Percentiles rank a stretch among this genome's conserved stretches.
Conservation (phyloP, 1,139 yeast species). For the Candida anutae region DNA sequence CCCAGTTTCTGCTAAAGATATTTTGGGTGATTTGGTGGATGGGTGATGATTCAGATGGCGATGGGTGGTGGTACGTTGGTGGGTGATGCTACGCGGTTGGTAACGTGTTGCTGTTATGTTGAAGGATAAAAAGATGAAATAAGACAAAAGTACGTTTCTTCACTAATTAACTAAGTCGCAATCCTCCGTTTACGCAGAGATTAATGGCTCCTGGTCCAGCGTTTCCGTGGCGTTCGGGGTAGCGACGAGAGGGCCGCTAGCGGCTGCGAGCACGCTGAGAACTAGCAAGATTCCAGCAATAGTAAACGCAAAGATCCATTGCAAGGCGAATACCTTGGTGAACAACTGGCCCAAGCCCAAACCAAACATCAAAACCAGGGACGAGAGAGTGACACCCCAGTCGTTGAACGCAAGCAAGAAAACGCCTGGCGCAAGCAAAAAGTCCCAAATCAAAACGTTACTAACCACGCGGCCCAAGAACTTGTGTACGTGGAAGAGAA, state of each 20-base stretch:
- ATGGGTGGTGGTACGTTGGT: no score
- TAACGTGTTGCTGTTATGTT: no score
- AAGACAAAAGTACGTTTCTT: no score
- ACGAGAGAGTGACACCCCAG: conserved; percentile 61
- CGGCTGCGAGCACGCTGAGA: conserved; percentile 37
- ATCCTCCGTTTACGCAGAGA: no score
- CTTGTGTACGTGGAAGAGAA: conserved; percentile 48
- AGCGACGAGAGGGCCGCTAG: conserved; percentile 12
- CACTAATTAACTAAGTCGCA: no score
- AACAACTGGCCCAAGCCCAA: conserved; percentile 64
- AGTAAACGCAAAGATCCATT: conserved; percentile 75
- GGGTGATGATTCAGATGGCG: no score
- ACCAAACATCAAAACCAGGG: conserved; percentile 52
- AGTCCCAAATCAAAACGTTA: conserved; percentile 72
- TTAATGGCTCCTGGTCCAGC: conserved; percentile 6
- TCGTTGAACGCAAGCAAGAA: conserved; percentile 56
- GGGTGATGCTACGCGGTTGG: no score
- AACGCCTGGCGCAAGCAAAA: conserved; percentile 55
- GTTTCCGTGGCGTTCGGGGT: conserved; percentile 1
- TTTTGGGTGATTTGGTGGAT: no score
- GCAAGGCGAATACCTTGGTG: conserved; percentile 63
- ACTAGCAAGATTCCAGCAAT: conserved; percentile 51
- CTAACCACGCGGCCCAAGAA: conserved; percentile 62
- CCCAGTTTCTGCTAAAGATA: no score
- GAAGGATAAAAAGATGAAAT: no score